These are phyloP conservation scores for Phyllosticta capitalensis DNA, from an alignment of 2,329 filamentous ascomycete species.

Conservation along the genomic window DNA sequence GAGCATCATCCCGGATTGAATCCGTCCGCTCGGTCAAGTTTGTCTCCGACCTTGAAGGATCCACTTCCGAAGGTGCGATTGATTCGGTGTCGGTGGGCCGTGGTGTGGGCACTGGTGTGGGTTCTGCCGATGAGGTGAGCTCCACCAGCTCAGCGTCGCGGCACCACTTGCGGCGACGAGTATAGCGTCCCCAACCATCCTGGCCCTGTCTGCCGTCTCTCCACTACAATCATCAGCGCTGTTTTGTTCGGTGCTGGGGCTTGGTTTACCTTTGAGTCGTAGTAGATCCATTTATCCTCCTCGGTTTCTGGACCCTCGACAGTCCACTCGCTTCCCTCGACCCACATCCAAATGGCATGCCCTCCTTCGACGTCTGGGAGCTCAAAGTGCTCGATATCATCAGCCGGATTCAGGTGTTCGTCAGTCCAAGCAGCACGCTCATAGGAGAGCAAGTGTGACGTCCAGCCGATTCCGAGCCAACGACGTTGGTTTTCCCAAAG, in stretches of 20 bases:
- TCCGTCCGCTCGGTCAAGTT: slow-evolving; percentile 19
- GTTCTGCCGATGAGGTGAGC: slow-evolving; percentile 39
- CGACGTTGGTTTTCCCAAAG: slow-evolving; percentile 93
- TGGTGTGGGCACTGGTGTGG: slow-evolving; percentile 34
- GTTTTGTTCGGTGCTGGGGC: not conserved
- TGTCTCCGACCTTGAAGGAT: slow-evolving; percentile 18
- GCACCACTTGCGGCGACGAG: slow-evolving; percentile 87
- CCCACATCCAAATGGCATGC: slow-evolving; percentile 67
- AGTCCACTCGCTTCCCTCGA: slow-evolving; percentile 72
- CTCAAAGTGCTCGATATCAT: slow-evolving; percentile 62
- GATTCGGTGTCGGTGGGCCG: slow-evolving; percentile 7
- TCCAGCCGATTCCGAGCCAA: slow-evolving; percentile 95
- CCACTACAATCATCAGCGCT: slow-evolving; percentile 51
- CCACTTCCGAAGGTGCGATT: slow-evolving; percentile 14
- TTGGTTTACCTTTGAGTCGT: slow-evolving; percentile 77
- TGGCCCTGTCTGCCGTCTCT: slow-evolving; percentile 71
- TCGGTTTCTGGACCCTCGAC: slow-evolving; percentile 61
- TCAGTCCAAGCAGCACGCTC: slow-evolving; percentile 91
- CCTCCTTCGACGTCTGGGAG: slow-evolving; percentile 58
- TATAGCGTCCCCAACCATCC: slow-evolving; percentile 93
- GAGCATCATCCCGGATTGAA: slow-evolving; percentile 20
- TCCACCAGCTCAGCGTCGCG: slow-evolving; percentile 94
- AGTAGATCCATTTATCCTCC: slow-evolving; percentile 72
- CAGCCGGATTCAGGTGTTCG: slow-evolving; percentile 77
- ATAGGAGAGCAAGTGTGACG: slow-evolving; percentile 79